These are phyloP conservation scores for Spencermartinsiella ligniputridi DNA, from an alignment of 1,139 yeast species.

Conservation along the genomic window DNA sequence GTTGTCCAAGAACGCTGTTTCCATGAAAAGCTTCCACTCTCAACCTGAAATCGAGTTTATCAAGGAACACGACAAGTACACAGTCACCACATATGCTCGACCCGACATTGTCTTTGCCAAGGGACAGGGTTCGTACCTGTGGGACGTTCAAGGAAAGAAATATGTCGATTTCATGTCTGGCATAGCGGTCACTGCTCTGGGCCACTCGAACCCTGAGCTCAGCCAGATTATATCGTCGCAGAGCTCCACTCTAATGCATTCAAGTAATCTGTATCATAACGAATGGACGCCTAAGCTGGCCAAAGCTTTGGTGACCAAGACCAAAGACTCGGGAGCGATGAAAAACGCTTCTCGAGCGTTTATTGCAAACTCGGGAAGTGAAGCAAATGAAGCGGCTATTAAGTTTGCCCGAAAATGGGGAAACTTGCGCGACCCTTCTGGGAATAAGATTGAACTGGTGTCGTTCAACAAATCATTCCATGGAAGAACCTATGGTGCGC, in stretches of 20 bases:
- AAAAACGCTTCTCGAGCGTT: constrained; percentile 76
- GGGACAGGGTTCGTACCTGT: constrained; percentile 69
- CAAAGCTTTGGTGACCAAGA: constrained; percentile 61
- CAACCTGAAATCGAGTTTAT: constrained; percentile 31
- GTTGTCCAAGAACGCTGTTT: no score
- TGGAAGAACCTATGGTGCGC: constrained; percentile 91
- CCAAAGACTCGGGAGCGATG: constrained; percentile 74
- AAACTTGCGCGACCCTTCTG: constrained; percentile 36
- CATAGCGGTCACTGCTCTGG: constrained; percentile 92
- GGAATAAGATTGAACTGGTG: constrained; percentile 65
- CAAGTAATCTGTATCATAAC: constrained; percentile 82
- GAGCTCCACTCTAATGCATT: constrained; percentile 67
- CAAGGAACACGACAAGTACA: constrained; percentile 45
- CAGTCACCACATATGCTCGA: constrained; percentile 79
- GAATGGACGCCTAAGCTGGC: constrained; percentile 79
- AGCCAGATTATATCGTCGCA: constrained; percentile 69
- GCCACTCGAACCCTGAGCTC: constrained; percentile 75
- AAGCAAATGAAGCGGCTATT: constrained; percentile 96
- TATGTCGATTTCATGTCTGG: constrained; percentile 93
- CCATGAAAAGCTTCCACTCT: background rate
- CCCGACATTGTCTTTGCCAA: constrained; percentile 59
- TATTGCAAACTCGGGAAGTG: constrained; percentile 89
- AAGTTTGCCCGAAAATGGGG: constrained; percentile 92
- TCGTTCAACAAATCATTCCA: constrained; percentile 90
- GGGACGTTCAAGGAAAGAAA: constrained; percentile 72